phyloP scores from a whole-genome alignment of 306 rosid species.

The Pyrus pyrifolia region DNA sequence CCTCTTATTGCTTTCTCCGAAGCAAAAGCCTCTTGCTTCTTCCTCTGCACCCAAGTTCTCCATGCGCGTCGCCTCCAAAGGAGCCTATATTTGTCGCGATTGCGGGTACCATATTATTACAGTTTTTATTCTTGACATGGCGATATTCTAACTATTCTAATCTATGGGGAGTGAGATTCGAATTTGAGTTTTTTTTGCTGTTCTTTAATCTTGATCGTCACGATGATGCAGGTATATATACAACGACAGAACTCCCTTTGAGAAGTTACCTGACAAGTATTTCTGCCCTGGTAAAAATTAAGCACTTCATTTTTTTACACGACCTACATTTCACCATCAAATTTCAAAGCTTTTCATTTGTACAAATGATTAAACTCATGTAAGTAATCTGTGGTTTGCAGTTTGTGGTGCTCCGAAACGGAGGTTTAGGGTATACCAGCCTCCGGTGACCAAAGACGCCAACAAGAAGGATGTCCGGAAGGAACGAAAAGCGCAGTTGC shows the following conservation, averaged over 20 bases:
- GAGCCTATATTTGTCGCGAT: slow-evolving; percentile 86
- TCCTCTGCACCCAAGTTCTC: slow-evolving; percentile 51
- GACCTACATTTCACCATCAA: background rate
- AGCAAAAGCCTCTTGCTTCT: slow-evolving; percentile 13
- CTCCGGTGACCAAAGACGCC: slow-evolving; percentile 47
- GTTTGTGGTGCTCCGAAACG: slow-evolving; percentile 97
- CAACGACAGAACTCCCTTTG: slow-evolving; percentile 78
- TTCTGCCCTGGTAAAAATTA: slow-evolving; percentile 64
- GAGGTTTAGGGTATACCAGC: slow-evolving; percentile 65
- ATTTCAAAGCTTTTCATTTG: background rate
- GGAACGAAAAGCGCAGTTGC: slow-evolving; percentile 55
- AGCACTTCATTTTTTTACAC: background rate
- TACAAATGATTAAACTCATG: background rate
- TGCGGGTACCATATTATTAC: slow-evolving; percentile 63
- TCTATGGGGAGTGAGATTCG: background rate
- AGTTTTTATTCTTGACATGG: background rate
- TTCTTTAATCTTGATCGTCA: background rate
- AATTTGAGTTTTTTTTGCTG: background rate
- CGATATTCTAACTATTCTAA: background rate
- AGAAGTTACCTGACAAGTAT: slow-evolving; percentile 66
- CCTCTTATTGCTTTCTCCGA: slow-evolving; percentile 28
- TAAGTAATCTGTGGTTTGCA: slow-evolving; percentile 16
- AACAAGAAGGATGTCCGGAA: slow-evolving; percentile 52
- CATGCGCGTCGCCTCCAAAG: slow-evolving; percentile 86
- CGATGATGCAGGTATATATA: slow-evolving; percentile 65